Conservation (phyloP, 1,284 basidiomycete species). For the Trichosporon sp. region DNA sequence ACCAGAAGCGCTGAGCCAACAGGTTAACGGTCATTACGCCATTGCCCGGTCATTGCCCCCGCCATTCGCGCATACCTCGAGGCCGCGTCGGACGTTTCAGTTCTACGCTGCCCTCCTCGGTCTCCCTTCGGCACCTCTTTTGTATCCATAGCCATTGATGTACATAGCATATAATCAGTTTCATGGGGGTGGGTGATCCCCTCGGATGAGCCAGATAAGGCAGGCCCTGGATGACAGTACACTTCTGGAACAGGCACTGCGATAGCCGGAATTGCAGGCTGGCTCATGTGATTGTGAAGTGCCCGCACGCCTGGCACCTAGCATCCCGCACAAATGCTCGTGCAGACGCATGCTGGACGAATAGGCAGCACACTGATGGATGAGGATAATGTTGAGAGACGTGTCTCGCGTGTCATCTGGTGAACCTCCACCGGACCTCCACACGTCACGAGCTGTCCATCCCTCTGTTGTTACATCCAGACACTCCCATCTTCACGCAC, state of each 20-base stretch:
- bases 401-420: not conserved
- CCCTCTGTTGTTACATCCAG: not conserved
- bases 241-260: not conserved
- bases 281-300: no score
- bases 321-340: no score
- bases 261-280: not conserved
- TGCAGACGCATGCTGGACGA: not conserved
- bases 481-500: not conserved
- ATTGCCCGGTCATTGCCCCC: not conserved
- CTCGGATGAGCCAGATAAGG: not conserved
- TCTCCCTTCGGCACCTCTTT: not conserved
- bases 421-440: conserved; percentile 16
- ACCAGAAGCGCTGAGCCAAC: conserved; percentile 30
- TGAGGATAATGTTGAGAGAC: not conserved
- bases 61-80: no score
- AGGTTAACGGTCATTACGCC: not conserved
- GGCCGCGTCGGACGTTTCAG: not conserved
- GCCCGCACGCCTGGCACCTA: not conserved
- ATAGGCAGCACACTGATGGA: no score
- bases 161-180: not conserved
- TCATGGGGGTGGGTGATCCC: not conserved
- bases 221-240: not conserved
- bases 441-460: conserved; percentile 16
- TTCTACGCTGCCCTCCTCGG: not conserved
- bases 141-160: conserved; percentile 5